Evolutionary conservation across 176 grass and related monocot genomes (phyloP).

Genomic region (Eremochloa ophiuroides): DNA sequence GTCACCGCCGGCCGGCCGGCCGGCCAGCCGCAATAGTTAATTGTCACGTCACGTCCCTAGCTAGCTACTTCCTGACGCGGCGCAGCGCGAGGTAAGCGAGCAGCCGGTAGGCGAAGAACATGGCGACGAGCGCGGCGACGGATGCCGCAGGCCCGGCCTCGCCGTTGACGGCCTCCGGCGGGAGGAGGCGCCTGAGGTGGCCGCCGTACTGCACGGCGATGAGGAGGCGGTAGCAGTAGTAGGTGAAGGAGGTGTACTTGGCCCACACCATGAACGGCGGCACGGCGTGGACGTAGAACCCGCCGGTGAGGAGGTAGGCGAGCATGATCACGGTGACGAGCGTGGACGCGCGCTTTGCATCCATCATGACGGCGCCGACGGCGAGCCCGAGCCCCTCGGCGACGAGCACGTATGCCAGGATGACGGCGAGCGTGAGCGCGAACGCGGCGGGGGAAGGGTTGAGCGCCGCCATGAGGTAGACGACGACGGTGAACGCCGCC

Average conservation of each 20-base stretch:
- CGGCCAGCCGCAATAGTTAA: not conserved
- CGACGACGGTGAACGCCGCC: slow-evolving; percentile 51
- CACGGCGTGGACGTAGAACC: slow-evolving; percentile 82
- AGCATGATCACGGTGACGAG: slow-evolving; percentile 76
- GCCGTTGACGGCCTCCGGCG: not conserved
- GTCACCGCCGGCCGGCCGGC: not conserved
- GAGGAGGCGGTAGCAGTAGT: slow-evolving; percentile 86
- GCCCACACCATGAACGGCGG: slow-evolving; percentile 75
- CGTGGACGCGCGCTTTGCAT: slow-evolving; percentile 86
- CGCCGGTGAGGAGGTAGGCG: slow-evolving; percentile 86
- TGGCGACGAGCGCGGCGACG: slow-evolving; percentile 47
- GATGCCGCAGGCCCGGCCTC: slow-evolving; percentile 19
- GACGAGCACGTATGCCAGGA: slow-evolving; percentile 74
- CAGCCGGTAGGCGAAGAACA: slow-evolving; percentile 74
- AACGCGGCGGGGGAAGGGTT: slow-evolving; percentile 52
- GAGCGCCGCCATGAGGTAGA: slow-evolving; percentile 94
- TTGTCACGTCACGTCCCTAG: not conserved
- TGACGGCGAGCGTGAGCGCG: slow-evolving; percentile 57
- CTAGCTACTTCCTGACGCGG: slow-evolving; percentile 38
- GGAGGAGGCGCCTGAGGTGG: not conserved
- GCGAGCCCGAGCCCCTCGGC: slow-evolving; percentile 75
- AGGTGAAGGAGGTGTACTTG: slow-evolving; percentile 94
- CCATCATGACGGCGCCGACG: slow-evolving; percentile 79
- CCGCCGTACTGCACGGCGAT: slow-evolving; percentile 76
- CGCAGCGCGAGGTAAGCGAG: slow-evolving; percentile 77